Base-by-base conservation (phyloP, 202 grass and related monocot species). In the Saccharum hybrid region DNA sequence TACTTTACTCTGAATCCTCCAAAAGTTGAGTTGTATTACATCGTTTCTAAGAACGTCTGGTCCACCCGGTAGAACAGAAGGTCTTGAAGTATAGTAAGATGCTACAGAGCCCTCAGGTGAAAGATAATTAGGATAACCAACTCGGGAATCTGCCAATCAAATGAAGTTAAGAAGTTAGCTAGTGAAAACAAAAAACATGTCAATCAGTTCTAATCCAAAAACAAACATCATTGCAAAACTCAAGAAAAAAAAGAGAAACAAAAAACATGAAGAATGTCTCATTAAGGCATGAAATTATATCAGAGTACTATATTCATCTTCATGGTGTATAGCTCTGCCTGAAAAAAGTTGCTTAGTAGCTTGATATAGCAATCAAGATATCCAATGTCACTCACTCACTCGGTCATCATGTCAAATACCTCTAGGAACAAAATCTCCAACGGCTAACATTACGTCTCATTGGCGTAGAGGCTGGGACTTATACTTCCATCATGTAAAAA, bases 41-140 rank as follows among this genome's bases (percentile, higher is more conserved):
- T 94, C 66, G 65, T 52, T 68, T 71, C 64, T 84, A 38, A 57
- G 48, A 52, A 75, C 73, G 56, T 88, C 85, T 75, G 85, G 60
- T 83, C 62, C 36, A 74, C 52, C 75, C 1, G 67, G 74, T 34
- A 85, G 66, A 87, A 71, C 52, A 86, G 63, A 62, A 72, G 81
- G 10, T 75, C 63, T 73, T 78, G 74, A 30, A 49, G 84, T 16
- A 16, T 81, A 87, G 65, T 88, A 86, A 37, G 88, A 63, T 33
- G 88, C 8, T 71, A 61, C 26, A 79, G 89, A 38, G 22, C 43
- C 48, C 6, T 88, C 71, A 2, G 75, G 37, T 68, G 84, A 66
- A 80, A 39, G 18, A 86, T 90, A 86, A 23, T 45, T 65, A 66
- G 79, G 49, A 83, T 81, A 76, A 90, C 8, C 59, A 65, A 42